Evolutionary conservation across 2,329 filamentous ascomycete genomes (phyloP).

Genomic region (Colletotrichum nymphaeae): DNA sequence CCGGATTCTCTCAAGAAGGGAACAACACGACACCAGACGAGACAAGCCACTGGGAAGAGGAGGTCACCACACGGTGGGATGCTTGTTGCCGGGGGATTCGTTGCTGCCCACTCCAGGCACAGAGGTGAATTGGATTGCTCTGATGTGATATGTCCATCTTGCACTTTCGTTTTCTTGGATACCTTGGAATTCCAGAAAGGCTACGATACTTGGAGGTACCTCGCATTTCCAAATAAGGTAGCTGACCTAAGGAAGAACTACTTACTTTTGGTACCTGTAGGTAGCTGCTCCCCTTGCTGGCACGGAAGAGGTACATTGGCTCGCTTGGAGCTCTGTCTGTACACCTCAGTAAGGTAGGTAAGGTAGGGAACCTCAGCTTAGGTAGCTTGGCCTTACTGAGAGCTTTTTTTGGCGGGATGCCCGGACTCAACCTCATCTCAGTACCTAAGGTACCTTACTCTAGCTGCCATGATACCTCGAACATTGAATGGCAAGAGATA

Average conservation of each 20-base stretch:
- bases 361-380: neutral
- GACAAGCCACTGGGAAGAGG: slow-evolving; percentile 1
- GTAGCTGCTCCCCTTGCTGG: neutral
- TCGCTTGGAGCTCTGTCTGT: neutral
- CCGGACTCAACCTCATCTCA: neutral
- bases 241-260: no score
- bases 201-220: neutral
- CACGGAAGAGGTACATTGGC: neutral
- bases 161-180: neutral
- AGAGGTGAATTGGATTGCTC: neutral
- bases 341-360: no score
- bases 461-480: neutral
- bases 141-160: neutral
- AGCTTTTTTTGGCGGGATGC: neutral
- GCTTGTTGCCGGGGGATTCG: neutral
- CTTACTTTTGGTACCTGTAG: neutral
- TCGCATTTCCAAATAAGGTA: no score
- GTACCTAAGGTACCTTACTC: no score
- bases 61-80: slow-evolving; percentile 16
- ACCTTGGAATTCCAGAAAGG: neutral
- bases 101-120: neutral
- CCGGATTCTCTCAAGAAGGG: slow-evolving; percentile 3
- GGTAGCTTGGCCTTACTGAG: neutral
- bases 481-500: no score
- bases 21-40: neutral